These are phyloP conservation scores for Carex littledalei DNA, from an alignment of 176 grass and related monocot genomes.

Conservation along the genomic window DNA sequence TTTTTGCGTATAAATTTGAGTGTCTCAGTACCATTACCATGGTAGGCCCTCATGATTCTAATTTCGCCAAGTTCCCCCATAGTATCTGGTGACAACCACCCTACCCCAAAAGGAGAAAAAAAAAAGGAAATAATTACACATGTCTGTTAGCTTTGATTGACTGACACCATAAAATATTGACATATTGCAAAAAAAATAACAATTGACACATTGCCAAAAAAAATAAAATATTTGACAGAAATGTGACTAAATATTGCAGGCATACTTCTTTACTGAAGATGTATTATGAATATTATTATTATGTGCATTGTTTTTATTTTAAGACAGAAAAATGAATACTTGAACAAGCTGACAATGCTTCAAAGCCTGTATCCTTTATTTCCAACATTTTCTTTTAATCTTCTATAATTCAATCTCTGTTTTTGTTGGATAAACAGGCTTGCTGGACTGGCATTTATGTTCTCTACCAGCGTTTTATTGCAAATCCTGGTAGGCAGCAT, in stretches of 20 bases:
- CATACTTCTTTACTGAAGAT: neutral
- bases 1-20: neutral
- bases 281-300: neutral
- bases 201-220: neutral
- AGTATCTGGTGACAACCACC: neutral
- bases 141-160: neutral
- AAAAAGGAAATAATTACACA: no score
- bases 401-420: neutral
- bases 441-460: constrained; percentile 94
- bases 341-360: neutral
- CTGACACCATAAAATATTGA: neutral
- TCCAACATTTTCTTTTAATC: constrained; percentile 3
- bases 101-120: neutral
- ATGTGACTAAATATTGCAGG: neutral
- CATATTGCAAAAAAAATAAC: neutral
- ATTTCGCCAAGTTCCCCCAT: neutral
- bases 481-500: constrained; percentile 71
- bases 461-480: constrained; percentile 82
- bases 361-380: neutral
- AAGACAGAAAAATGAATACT: neutral
- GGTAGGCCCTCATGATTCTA: neutral
- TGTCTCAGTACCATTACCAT: neutral
- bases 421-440: constrained; percentile 45
- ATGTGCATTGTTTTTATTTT: neutral
- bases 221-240: neutral